Conservation (phyloP, 1,139 yeast species). For the Zygosaccharomyces sapae region DNA sequence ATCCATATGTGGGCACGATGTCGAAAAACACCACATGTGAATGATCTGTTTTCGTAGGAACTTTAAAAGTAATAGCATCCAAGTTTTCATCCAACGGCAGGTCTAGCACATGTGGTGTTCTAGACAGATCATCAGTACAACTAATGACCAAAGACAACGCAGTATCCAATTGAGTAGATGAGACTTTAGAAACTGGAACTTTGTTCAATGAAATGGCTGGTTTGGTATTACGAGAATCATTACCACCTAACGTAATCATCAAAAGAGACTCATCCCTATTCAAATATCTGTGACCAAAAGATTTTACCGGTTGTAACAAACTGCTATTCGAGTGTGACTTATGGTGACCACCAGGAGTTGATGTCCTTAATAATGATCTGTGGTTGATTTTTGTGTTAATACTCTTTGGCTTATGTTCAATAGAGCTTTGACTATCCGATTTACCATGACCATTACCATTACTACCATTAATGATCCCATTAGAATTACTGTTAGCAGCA, state of each 20-base stretch:
- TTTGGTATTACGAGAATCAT: slow-evolving; percentile 61
- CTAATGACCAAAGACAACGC: slow-evolving; percentile 76
- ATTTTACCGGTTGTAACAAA: slow-evolving; percentile 54
- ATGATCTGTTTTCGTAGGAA: slow-evolving; percentile 47
- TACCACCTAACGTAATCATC: slow-evolving; percentile 79
- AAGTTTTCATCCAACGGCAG: slow-evolving; percentile 83
- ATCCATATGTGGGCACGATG: slow-evolving; percentile 85
- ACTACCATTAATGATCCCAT: not conserved
- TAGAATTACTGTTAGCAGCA: not conserved
- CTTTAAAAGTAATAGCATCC: slow-evolving; percentile 77
- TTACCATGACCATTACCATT: not conserved
- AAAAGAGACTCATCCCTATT: slow-evolving; percentile 61
- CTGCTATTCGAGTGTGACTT: slow-evolving; percentile 9
- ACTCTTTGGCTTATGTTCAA: slow-evolving; percentile 40
- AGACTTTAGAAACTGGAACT: slow-evolving; percentile 70
- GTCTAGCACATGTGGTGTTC: slow-evolving; percentile 69
- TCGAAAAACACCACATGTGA: slow-evolving; percentile 73
- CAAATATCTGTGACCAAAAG: slow-evolving; percentile 81
- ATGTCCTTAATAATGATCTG: slow-evolving; percentile 15
- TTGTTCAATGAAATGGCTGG: slow-evolving; percentile 68
- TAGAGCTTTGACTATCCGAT: slow-evolving; percentile 28
- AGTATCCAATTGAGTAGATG: slow-evolving; percentile 79
- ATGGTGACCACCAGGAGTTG: slow-evolving; percentile 11
- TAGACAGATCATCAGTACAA: slow-evolving; percentile 49
- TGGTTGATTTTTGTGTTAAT: slow-evolving; percentile 13